A percentile compares a stretch with the other conserved stretches of the same genome.
These are phyloP conservation scores for Canna indica DNA, from an alignment of 176 grass and related monocot genomes.

Conservation along the genomic window DNA sequence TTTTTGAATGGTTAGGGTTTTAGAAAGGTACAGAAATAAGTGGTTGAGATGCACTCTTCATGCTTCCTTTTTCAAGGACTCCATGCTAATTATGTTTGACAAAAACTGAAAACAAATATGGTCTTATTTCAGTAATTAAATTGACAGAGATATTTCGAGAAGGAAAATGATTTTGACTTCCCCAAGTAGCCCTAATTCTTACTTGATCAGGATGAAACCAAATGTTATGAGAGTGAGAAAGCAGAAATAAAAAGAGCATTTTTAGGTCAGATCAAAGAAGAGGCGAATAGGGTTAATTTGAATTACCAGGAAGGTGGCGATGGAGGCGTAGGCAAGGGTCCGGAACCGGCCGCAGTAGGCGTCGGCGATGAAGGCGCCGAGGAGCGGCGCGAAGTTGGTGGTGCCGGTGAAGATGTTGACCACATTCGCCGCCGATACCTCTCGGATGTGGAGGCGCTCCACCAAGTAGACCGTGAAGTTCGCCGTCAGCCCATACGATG, in stretches of 20 bases:
- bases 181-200: no score
- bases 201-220: no score
- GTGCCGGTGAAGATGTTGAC: slow-evolving; percentile 35
- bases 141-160: no score
- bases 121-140: no score
- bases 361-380: slow-evolving; percentile 41
- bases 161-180: no score
- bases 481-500: slow-evolving; percentile 31
- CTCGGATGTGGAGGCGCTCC: slow-evolving; percentile 23
- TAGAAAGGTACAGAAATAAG: no score
- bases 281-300: background rate
- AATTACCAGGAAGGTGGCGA: slow-evolving; percentile 13
- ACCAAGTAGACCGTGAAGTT: slow-evolving; percentile 38
- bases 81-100: no score
- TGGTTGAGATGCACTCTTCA: no score
- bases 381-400: slow-evolving; percentile 30
- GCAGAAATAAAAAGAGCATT: background rate
- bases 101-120: no score
- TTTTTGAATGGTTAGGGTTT: no score
- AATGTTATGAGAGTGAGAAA: no score
- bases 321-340: slow-evolving; percentile 18
- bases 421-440: slow-evolving; percentile 28
- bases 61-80: no score
- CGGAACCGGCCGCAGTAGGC: slow-evolving; percentile 40
- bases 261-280: background rate